Percentiles rank a stretch among this genome's conserved stretches.
phyloP scores from a whole-genome alignment of 139 green algal species.

The Ettlia oleoabundans region DNA sequence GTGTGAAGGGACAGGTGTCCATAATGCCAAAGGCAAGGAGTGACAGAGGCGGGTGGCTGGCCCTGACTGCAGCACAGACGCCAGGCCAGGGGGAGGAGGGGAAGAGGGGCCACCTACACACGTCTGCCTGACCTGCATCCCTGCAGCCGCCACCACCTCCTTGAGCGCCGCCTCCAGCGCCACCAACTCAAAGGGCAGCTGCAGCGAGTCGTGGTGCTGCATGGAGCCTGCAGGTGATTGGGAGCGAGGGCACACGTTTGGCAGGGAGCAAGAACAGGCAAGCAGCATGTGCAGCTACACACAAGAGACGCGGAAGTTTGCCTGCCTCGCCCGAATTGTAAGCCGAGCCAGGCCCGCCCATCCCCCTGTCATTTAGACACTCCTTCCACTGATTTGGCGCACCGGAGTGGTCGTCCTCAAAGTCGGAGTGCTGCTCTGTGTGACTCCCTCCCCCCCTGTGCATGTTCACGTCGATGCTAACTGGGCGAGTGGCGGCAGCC shows the following conservation, averaged over 20 bases:
- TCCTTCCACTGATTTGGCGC: neutral
- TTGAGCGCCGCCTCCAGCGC: conserved; percentile 74
- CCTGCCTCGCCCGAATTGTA: neutral
- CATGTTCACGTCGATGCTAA: neutral
- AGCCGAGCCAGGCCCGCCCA: neutral
- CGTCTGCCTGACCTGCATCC: conserved; percentile 64
- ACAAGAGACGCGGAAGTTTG: neutral
- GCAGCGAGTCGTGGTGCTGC: conserved; percentile 42
- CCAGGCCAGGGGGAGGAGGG: neutral
- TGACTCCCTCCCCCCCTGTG: neutral
- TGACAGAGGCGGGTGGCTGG: no score
- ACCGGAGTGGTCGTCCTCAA: conserved; percentile 39
- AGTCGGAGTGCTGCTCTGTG: conserved; percentile 24
- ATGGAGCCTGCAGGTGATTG: neutral
- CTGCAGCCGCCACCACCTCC: conserved; percentile 51
- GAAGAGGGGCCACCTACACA: conserved; percentile 40
- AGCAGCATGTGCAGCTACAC: neutral
- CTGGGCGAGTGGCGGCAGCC: neutral
- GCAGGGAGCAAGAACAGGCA: neutral
- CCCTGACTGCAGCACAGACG: no score
- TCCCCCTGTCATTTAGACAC: neutral
- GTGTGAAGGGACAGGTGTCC: no score
- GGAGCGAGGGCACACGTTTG: neutral
- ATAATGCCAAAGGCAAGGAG: no score
- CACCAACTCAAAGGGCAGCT: conserved; percentile 79